These are phyloP conservation scores for Stachybotrys elegans DNA, from an alignment of 2,329 filamentous ascomycete genomes.

Conservation along the genomic window DNA sequence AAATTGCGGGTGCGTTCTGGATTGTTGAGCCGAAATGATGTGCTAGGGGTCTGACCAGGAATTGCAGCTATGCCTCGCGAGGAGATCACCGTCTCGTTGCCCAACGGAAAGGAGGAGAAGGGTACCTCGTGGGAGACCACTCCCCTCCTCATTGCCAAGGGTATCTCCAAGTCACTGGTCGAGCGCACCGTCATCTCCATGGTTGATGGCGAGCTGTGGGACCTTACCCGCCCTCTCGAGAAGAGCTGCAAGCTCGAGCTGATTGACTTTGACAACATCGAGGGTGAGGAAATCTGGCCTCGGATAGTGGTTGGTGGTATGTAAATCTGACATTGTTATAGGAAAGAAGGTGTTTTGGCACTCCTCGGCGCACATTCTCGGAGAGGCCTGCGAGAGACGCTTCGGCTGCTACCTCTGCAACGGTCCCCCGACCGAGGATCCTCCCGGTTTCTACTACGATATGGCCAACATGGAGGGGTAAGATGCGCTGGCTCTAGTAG, in stretches of 20 bases:
- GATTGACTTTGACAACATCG: constrained; percentile 65
- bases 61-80: constrained; percentile 58
- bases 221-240: constrained; percentile 86
- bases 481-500: not conserved
- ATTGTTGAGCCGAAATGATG: constrained; percentile 3
- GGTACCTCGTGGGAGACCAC: constrained; percentile 91
- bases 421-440: constrained; percentile 80
- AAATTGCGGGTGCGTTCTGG: constrained; percentile 45
- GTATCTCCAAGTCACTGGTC: constrained; percentile 78
- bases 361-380: constrained; percentile 91
- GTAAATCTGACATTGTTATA: constrained; percentile 9
- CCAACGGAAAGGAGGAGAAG: constrained; percentile 63
- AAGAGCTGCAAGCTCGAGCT: constrained; percentile 80
- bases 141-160: constrained; percentile 70
- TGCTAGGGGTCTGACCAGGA: constrained; percentile 28
- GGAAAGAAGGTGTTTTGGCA: constrained; percentile 98
- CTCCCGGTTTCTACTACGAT: constrained; percentile 86
- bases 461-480: constrained; percentile 61
- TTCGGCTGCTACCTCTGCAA: constrained; percentile 92
- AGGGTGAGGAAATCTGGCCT: no score
- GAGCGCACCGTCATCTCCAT: constrained; percentile 84
- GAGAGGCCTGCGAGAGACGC: constrained; percentile 84
- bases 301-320: not conserved
- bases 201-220: constrained; percentile 84
- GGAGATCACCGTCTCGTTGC: constrained; percentile 68